Percentiles rank a stretch among this genome's conserved stretches.
Conservation (phyloP, 2,329 filamentous ascomycete species). For the Elsinoe perseae region DNA sequence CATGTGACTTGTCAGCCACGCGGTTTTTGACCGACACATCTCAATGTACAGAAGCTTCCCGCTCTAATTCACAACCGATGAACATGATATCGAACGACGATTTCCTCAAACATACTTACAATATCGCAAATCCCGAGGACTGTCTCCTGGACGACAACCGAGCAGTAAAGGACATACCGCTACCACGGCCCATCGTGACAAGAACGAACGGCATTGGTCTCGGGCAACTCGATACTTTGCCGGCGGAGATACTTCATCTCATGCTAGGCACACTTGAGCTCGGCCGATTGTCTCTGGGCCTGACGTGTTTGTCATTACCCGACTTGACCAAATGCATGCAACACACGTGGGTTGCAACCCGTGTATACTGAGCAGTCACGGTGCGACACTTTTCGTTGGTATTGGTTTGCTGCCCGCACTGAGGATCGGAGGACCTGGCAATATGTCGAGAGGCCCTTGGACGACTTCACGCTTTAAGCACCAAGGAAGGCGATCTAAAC, state of each 20-base stretch:
- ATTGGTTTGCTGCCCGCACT: not conserved
- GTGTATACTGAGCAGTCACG: not conserved
- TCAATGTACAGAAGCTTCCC: too few species aligned
- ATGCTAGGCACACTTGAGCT: not conserved
- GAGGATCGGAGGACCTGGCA: constrained; percentile 24
- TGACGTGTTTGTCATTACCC: constrained; percentile 4
- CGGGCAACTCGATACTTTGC: not conserved
- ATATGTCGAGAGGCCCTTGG: constrained; percentile 25
- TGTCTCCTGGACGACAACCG: not conserved
- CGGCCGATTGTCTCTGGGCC: not conserved
- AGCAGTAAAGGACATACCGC: not conserved
- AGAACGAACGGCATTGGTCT: not conserved
- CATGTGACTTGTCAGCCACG: too few species aligned
- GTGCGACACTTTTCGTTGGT: constrained; percentile 8
- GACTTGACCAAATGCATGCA: constrained; percentile 9
- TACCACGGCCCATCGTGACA: not conserved
- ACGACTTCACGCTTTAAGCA: constrained; percentile 30
- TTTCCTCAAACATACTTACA: not conserved
- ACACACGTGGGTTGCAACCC: constrained; percentile 8
- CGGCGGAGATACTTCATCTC: not conserved
- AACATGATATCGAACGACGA: not conserved
- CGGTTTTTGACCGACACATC: too few species aligned
- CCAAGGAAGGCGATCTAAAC: constrained; percentile 35
- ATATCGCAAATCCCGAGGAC: not conserved
- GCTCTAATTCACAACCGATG: not conserved